A percentile compares a stretch with the other conserved stretches of the same genome.
These are phyloP conservation scores for Pseudohalonectria lignicola DNA, from an alignment of 2,329 filamentous ascomycete genomes.

Conservation along the genomic window DNA sequence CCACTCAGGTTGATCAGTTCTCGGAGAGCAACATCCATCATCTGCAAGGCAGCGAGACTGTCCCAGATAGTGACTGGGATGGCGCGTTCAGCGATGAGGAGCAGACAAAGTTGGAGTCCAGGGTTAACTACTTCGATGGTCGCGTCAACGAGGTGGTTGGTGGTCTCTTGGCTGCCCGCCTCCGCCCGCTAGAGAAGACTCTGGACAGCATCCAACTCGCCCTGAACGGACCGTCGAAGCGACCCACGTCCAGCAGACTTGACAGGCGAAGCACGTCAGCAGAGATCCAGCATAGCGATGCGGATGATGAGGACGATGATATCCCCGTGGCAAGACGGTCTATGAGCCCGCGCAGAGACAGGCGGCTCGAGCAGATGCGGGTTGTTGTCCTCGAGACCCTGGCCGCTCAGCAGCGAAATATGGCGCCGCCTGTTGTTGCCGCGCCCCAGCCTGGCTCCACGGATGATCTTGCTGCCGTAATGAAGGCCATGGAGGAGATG, in stretches of 20 bases:
- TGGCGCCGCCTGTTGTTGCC: slow-evolving; percentile 14
- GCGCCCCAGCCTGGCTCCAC: slow-evolving; percentile 6
- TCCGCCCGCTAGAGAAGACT: slow-evolving; percentile 74
- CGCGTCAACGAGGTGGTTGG: slow-evolving; percentile 83
- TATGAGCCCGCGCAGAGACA: slow-evolving; percentile 67
- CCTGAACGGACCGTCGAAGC: slow-evolving; percentile 42
- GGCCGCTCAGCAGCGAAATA: slow-evolving; percentile 36
- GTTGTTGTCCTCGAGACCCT: slow-evolving; percentile 64
- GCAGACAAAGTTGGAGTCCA: slow-evolving; percentile 69
- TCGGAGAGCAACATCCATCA: slow-evolving; percentile 35
- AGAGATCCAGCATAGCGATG: slow-evolving; percentile 73
- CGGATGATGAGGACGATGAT: slow-evolving; percentile 86
- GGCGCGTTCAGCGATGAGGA: slow-evolving; percentile 72
- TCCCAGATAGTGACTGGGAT: slow-evolving; percentile 85
- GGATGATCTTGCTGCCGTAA: slow-evolving; percentile 37
- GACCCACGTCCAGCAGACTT: slow-evolving; percentile 43
- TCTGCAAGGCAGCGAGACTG: slow-evolving; percentile 50
- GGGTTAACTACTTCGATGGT: slow-evolving; percentile 81
- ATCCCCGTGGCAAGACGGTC: slow-evolving; percentile 49
- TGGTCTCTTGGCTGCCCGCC: slow-evolving; percentile 60
- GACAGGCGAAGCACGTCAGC: slow-evolving; percentile 56
- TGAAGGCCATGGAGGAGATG: slow-evolving; percentile 57
- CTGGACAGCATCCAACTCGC: slow-evolving; percentile 65
- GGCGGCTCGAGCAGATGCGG: slow-evolving; percentile 73
- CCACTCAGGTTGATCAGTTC: slow-evolving; percentile 8